A percentile compares a stretch with the other conserved stretches of the same genome.
Evolutionary conservation across 306 rosid species (phyloP).

Genomic region (Prunus davidiana): DNA sequence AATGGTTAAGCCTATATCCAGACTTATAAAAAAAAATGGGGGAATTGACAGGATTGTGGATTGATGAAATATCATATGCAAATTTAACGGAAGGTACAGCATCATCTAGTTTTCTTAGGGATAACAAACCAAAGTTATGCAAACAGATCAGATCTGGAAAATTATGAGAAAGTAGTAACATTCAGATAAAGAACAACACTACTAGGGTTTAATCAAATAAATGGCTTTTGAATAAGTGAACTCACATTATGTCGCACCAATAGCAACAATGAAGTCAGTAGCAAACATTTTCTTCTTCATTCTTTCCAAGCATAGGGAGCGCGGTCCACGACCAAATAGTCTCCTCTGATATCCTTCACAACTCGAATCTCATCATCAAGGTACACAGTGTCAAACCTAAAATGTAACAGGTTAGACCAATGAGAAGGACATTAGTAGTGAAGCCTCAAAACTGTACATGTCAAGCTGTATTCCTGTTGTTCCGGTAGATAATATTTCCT

Average conservation of each 20-base stretch:
- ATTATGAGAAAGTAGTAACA: background rate
- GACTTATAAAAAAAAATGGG: background rate
- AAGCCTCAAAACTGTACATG: background rate
- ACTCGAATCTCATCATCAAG: conserved; percentile 73
- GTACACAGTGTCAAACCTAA: conserved; percentile 76
- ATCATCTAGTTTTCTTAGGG: background rate
- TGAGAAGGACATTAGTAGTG: background rate
- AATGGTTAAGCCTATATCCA: background rate
- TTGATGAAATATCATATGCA: background rate
- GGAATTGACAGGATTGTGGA: background rate
- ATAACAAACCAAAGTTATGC: background rate
- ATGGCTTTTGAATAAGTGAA: conserved; percentile 3
- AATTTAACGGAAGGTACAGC: background rate
- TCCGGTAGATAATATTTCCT: background rate
- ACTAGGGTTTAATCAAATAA: background rate
- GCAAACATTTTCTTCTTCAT: conserved; percentile 25
- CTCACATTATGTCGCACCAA: conserved; percentile 5
- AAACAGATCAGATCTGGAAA: conserved; percentile 3
- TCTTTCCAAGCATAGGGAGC: conserved; percentile 80
- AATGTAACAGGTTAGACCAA: conserved; percentile 12
- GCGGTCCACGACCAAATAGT: conserved; percentile 78
- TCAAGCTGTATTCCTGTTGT: background rate
- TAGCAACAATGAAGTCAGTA: background rate
- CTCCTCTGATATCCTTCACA: conserved; percentile 79
- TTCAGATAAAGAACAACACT: background rate